Percentiles rank a stretch among this genome's conserved stretches.
Evolutionary conservation across 1,284 basidiomycete species (phyloP).

Genomic region (Bjerkandera adusta): DNA sequence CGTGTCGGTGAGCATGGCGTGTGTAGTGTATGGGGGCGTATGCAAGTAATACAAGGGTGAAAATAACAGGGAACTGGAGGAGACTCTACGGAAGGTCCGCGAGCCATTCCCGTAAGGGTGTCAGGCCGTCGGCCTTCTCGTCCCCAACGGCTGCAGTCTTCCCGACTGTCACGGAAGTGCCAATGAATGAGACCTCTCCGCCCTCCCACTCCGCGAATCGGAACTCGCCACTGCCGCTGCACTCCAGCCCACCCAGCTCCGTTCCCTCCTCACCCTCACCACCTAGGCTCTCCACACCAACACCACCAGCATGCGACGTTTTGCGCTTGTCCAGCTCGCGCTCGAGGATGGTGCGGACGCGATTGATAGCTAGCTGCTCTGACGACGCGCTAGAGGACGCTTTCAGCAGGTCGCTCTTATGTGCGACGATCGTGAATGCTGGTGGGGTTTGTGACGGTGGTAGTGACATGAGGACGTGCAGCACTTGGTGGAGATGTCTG

Average conservation of each 20-base stretch:
- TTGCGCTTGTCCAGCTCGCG: constrained; percentile 78
- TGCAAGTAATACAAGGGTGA: neutral
- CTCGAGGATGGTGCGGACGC: constrained; percentile 73
- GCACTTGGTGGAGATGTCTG: constrained; percentile 69
- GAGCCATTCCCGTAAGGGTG: constrained; percentile 49
- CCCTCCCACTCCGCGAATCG: constrained; percentile 79
- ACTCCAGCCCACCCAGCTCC: constrained; percentile 30
- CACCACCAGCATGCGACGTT: constrained; percentile 55
- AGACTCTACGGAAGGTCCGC: constrained; percentile 30
- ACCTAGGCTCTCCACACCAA: constrained; percentile 70
- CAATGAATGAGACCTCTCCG: constrained; percentile 65
- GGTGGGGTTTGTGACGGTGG: constrained; percentile 66
- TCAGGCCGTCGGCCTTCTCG: constrained; percentile 44
- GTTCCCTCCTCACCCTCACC: constrained; percentile 26
- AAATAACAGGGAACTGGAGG: neutral
- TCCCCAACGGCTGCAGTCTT: constrained; percentile 27
- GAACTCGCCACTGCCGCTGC: constrained; percentile 45
- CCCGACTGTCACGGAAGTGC: constrained; percentile 51
- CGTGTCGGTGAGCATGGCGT: too few relatives aligned
- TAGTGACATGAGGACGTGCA: constrained; percentile 67
- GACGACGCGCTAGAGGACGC: constrained; percentile 39
- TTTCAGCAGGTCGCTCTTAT: constrained; percentile 72
- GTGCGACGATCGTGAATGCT: constrained; percentile 62
- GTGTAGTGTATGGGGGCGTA: too few relatives aligned
- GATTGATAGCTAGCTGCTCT: constrained; percentile 57